Evolutionary conservation across 148 eudicot species (phyloP), one percentile per base, ranked within the genome.

Genomic region (Arctostaphylos glauca): DNA sequence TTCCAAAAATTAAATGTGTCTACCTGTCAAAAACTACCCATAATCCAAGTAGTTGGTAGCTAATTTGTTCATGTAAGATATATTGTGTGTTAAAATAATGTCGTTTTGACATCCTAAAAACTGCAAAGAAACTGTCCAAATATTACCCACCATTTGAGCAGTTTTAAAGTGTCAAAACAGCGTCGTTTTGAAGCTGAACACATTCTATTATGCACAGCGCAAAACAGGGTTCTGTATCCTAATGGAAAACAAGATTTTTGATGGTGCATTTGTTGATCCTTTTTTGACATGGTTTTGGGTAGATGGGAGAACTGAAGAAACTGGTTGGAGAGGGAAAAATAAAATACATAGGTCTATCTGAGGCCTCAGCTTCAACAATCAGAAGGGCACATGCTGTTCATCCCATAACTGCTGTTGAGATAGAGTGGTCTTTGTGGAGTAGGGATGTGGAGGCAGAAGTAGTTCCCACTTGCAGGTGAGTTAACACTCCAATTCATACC

Each of bases 381-480:
- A 82, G 80, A 76, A 76, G 84, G 38, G 84, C 84, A 5, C 80
- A 82, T 49, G 84, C 62, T 31, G 80, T 82, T 19, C 84, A 82
- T 76, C 84, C 84, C 0, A 5, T 82, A 10, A 75, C 84, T 3
- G 84, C 84, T 2, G 41, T 82, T 23, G 80, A 82, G 55, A 16
- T 82, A 15, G 84, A 76, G 54, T 82, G 84, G 84, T 82, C 84
- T 13, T 64, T 82, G 52, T 82, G 80, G 84, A 44, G 80, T 14
- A 59, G 84, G 50, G 80, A 82, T 41, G 84, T 41, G 1, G 84
- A 82, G 52, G 60, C 53, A 16, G 84, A 76, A 59, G 64, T 82
- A 0, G 12, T 76, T 62, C 84, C 84, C 77, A 64, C 80, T 75
- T 82, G 84, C 84, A 82, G 84, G 84, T 82, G 12, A 48, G 74